Evolutionary conservation across 2,329 filamentous ascomycete genomes (phyloP).

Genomic region (Aspergillus novoparasiticus): DNA sequence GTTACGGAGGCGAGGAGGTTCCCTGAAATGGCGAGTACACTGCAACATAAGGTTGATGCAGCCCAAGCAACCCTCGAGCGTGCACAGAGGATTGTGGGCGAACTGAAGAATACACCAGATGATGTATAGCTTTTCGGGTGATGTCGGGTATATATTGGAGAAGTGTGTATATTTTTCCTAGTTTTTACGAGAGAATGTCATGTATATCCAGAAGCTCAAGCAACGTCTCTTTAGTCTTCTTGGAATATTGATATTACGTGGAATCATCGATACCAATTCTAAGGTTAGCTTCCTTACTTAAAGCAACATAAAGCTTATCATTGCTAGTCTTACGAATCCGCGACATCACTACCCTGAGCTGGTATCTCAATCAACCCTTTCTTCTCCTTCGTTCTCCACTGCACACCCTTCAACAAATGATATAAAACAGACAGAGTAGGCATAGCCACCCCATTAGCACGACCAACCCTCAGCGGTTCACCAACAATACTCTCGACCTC

Average conservation of each 20-base stretch:
- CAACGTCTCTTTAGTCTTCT: not conserved
- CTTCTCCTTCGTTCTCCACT: slow-evolving; percentile 6
- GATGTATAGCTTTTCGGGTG: not conserved
- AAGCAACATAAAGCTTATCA: too few species aligned
- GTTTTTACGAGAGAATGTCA: not conserved
- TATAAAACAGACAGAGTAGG: slow-evolving; percentile 30
- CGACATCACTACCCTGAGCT: not conserved
- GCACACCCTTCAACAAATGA: slow-evolving; percentile 1
- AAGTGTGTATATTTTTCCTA: not conserved
- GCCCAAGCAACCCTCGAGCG: not conserved
- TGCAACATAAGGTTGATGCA: not conserved
- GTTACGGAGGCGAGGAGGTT: not conserved
- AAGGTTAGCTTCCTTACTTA: too few species aligned
- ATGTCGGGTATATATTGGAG: not conserved
- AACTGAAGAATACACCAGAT: not conserved
- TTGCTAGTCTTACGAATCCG: too few species aligned
- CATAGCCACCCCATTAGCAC: slow-evolving; percentile 43
- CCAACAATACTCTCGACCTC: slow-evolving; percentile 59
- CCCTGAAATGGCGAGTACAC: not conserved
- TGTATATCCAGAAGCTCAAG: not conserved
- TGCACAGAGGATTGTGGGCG: not conserved
- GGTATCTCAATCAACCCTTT: not conserved
- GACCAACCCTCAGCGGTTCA: slow-evolving; percentile 55
- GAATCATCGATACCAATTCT: not conserved
- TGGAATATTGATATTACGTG: not conserved